Evolutionary conservation across 2,329 filamentous ascomycete genomes (phyloP).

Genomic region (Colletotrichum brevisporum): DNA sequence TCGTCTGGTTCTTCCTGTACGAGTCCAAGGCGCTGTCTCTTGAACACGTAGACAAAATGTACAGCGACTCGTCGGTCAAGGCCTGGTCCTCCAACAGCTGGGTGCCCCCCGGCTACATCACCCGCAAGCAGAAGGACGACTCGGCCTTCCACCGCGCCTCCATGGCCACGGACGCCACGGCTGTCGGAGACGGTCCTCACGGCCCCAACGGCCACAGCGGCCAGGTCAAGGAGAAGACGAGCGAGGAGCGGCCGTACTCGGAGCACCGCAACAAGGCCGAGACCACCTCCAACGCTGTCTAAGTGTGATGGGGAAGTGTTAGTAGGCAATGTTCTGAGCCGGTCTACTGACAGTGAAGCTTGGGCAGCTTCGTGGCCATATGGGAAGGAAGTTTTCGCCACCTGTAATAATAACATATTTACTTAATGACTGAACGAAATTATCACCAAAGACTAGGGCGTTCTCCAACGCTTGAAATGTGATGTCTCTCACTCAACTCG

Average conservation of each 20-base stretch:
- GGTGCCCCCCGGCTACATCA: slow-evolving; percentile 61
- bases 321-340: background rate
- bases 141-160: slow-evolving; percentile 24
- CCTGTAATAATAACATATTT: background rate
- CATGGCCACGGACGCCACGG: slow-evolving; percentile 15
- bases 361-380: background rate
- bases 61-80: slow-evolving; percentile 70
- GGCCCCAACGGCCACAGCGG: background rate
- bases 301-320: background rate
- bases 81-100: slow-evolving; percentile 72
- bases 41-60: slow-evolving; percentile 82
- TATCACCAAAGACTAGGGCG: background rate
- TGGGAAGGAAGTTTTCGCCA: background rate
- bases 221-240: slow-evolving; percentile 20
- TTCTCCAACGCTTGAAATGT: no score
- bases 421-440: background rate
- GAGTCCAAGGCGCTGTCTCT: slow-evolving; percentile 75
- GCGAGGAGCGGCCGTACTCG: slow-evolving; percentile 27
- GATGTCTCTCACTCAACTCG: no score
- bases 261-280: slow-evolving; percentile 28
- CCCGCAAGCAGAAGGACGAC: slow-evolving; percentile 54
- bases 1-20: slow-evolving; percentile 80
- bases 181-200: slow-evolving; percentile 6
- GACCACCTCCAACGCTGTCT: slow-evolving; percentile 17
- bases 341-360: no score